Evolutionary conservation across 2,329 filamentous ascomycete genomes (phyloP).

Genomic region (Lecanosticta acicola): DNA sequence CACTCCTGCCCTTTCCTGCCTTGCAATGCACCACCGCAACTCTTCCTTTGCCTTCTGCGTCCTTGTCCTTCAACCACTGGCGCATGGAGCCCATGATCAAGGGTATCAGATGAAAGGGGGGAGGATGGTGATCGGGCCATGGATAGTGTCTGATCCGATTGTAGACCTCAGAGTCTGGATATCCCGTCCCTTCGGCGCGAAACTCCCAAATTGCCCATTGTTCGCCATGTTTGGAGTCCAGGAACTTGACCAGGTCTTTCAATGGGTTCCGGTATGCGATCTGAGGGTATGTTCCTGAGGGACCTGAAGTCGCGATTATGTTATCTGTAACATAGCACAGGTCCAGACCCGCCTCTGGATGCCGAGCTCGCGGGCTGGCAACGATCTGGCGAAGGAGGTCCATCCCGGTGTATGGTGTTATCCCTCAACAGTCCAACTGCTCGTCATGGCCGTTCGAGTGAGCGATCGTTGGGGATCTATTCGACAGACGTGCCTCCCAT

Average conservation of each 20-base stretch:
- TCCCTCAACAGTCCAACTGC: no score
- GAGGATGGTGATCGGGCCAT: conserved; percentile 95
- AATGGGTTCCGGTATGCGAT: conserved; percentile 91
- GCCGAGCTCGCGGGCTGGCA: conserved; percentile 74
- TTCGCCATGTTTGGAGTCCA: conserved; percentile 74
- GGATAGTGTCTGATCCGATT: conserved; percentile 83
- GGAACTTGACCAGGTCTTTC: conserved; percentile 76
- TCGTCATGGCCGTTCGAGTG: no score
- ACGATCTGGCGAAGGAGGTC: conserved; percentile 78
- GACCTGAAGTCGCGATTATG: conserved; percentile 74
- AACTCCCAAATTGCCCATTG: conserved; percentile 99
- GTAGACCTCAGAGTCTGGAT: conserved; percentile 85
- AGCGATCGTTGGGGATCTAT: no score
- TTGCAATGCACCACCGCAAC: conserved; percentile 96
- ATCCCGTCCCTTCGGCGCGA: conserved; percentile 90
- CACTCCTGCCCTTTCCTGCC: conserved; percentile 89
- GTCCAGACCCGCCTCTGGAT: conserved; percentile 83
- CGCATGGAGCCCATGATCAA: conserved; percentile 88
- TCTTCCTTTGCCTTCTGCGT: conserved; percentile 43
- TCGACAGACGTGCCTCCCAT: no score
- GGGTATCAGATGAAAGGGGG: conserved; percentile 83
- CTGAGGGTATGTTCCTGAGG: conserved; percentile 81
- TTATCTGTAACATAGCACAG: conserved; percentile 91
- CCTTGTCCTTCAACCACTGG: conserved; percentile 66
- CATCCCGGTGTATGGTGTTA: conserved; percentile 12